phyloP scores from a whole-genome alignment of 805 yeast species.

The Saccharomycopsis guyanensis region DNA sequence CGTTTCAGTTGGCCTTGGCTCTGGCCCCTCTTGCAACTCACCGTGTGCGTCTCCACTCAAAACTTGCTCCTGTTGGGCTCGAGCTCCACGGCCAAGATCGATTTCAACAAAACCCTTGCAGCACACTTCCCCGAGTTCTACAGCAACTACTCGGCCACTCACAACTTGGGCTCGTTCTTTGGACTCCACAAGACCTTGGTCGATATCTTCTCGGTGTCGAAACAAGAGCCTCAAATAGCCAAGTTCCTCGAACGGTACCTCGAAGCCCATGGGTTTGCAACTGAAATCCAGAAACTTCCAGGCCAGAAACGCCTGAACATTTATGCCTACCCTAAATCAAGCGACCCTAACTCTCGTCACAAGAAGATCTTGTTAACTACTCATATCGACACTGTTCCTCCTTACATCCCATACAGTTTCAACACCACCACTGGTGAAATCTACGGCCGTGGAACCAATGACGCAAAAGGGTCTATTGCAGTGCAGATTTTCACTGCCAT shows the following conservation, averaged over 20 bases:
- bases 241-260: conserved; percentile 31
- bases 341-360: conserved; percentile 29
- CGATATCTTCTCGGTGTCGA: conserved; percentile 27
- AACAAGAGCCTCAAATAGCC: conserved; percentile 29
- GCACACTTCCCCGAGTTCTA: neutral
- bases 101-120: neutral
- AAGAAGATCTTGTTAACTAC: conserved; percentile 38
- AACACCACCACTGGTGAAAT: conserved; percentile 29
- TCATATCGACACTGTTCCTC: conserved; percentile 52
- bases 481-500: conserved; percentile 49
- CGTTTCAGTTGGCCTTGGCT: too few species aligned
- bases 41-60: too few species aligned
- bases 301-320: conserved; percentile 33
- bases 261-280: conserved; percentile 33
- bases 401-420: conserved; percentile 35
- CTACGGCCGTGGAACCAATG: conserved; percentile 61
- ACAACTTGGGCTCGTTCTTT: neutral
- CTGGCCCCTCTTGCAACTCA: too few species aligned
- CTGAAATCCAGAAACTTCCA: conserved; percentile 30
- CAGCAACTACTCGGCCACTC: neutral
- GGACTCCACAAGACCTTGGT: conserved; percentile 28
- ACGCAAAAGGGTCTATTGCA: conserved; percentile 68
- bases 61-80: too few species aligned
- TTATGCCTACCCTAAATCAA: conserved; percentile 29
- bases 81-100: neutral